phyloP scores from a whole-genome alignment of 2,329 filamentous ascomycete genomes.

The Ceratocystis destructans region DNA sequence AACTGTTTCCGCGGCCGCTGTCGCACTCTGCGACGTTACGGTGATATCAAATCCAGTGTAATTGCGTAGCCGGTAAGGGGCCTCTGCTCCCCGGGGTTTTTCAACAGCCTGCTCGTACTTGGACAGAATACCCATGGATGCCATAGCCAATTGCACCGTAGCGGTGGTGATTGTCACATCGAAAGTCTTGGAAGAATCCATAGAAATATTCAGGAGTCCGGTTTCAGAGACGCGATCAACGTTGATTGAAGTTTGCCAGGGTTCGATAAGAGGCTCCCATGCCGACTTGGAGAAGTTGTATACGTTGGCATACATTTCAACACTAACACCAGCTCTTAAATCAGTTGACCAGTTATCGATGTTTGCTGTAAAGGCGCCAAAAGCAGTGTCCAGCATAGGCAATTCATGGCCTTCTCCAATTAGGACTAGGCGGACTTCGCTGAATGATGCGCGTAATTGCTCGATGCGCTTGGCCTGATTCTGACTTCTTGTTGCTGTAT shows the following conservation, averaged over 20 bases:
- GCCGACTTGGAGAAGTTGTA: slow-evolving; percentile 99
- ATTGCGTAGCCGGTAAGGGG: slow-evolving; percentile 86
- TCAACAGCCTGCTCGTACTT: slow-evolving; percentile 75
- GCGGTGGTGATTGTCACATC: slow-evolving; percentile 88
- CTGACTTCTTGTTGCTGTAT: not conserved
- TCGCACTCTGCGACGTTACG: slow-evolving; percentile 51
- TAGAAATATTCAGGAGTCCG: slow-evolving; percentile 66
- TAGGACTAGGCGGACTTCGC: slow-evolving; percentile 80
- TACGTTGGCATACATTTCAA: slow-evolving; percentile 89
- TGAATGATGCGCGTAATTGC: slow-evolving; percentile 71
- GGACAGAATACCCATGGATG: slow-evolving; percentile 80
- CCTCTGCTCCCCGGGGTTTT: slow-evolving; percentile 81
- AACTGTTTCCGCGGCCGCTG: not conserved
- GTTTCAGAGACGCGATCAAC: slow-evolving; percentile 64
- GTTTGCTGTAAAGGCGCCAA: slow-evolving; percentile 75
- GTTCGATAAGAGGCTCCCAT: slow-evolving; percentile 93
- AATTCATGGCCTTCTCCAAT: slow-evolving; percentile 95
- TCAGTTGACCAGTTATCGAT: slow-evolving; percentile 85
- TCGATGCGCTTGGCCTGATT: slow-evolving; percentile 37
- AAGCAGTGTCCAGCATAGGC: slow-evolving; percentile 82
- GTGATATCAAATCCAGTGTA: slow-evolving; percentile 87
- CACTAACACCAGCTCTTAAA: slow-evolving; percentile 73
- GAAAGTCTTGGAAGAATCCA: slow-evolving; percentile 78
- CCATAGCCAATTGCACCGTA: slow-evolving; percentile 82
- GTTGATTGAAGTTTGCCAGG: slow-evolving; percentile 89